Evolutionary conservation across 495 filamentous ascomycete species (phyloP), one percentile per base, ranked within the genome.

Genomic region (Rusavskia elegans): DNA sequence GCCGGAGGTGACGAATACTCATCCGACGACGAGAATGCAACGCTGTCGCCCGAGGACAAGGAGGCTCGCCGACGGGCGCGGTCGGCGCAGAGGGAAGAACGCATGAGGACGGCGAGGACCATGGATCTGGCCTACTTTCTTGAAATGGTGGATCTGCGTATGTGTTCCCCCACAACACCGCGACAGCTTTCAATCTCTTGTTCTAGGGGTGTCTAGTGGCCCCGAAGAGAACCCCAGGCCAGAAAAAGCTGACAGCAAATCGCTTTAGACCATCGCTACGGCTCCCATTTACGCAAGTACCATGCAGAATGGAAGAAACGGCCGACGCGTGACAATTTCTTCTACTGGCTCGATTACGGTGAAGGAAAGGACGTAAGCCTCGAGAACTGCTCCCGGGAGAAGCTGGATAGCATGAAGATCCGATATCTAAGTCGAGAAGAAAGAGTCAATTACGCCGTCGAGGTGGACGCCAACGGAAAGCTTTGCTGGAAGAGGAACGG

Each of bases 271-370:
- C 89, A 96, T 59, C 79, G 89, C 3, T 89, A 95, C 63, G 89
- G 89, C 1, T 78, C 76, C 29, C 92, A 95, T 57, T 66, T 95
- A 35, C 74, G 83, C n/a, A 73, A 76, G 13, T 96, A 96, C 58
- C 89, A 96, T 62, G 72, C 74, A 37, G 78, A 82, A 52, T 96
- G 89, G 89, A 86, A 88, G 63, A 75, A 74, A 51, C 69, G 76
- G 2, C 71, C 83, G 11, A 89, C 85, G 0, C 76, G 76, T 8
- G 81, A 96, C 63, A 95, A 90, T 60, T 96, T 93, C 72, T 96
- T 95, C 64, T 89, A 87, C 65, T 95, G 89, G 89, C 72, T 95
- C n/a, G 89, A 96, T 62, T 68, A 85, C 48, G 89, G 89, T 3
- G 82, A 80, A 38, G 85, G 85, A 6, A 74, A 65, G 35, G 57